These are phyloP conservation scores for Celoporthe dispersa DNA, from an alignment of 2,329 filamentous ascomycete species.

Conservation along the genomic window DNA sequence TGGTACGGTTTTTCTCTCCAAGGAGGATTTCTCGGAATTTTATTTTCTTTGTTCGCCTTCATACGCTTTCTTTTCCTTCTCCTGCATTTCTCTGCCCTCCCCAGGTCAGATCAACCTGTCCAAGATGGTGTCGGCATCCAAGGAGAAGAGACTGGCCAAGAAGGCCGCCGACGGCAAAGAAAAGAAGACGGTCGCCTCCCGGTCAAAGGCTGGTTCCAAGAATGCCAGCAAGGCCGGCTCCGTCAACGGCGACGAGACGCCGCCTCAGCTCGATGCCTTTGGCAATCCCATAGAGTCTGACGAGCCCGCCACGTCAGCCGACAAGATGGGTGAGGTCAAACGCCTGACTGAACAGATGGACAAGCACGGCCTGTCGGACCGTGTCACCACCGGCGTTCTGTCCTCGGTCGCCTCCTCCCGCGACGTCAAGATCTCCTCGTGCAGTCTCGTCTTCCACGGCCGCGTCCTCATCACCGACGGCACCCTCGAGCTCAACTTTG, in stretches of 20 bases:
- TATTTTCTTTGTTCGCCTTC: neutral
- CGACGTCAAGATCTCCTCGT: conserved; percentile 96
- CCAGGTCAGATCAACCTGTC: conserved; percentile 2
- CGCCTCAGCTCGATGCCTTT: conserved; percentile 59
- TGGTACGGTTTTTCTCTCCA: neutral
- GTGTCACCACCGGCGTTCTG: conserved; percentile 96
- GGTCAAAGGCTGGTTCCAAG: conserved; percentile 71
- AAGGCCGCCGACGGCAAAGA: conserved; percentile 74
- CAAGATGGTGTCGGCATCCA: conserved; percentile 70
- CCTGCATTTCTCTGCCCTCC: neutral
- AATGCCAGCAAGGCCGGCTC: conserved; percentile 65
- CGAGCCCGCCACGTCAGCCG: conserved; percentile 69
- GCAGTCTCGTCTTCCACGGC: conserved; percentile 95
- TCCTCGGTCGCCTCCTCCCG: conserved; percentile 82
- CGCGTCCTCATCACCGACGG: conserved; percentile 94
- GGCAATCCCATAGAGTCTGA: conserved; percentile 62
- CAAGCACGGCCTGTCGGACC: conserved; percentile 93
- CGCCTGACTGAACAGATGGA: conserved; percentile 93
- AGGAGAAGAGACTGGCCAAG: conserved; percentile 74
- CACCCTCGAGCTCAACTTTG: conserved; percentile 90
- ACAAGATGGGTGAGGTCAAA: conserved; percentile 80
- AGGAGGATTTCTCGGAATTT: neutral
- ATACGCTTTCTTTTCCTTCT: neutral
- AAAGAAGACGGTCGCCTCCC: conserved; percentile 75
- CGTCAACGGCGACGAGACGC: conserved; percentile 69